phyloP scores from a whole-genome alignment of 2,329 filamentous ascomycete genomes.

The Stromatinia cepivora region DNA sequence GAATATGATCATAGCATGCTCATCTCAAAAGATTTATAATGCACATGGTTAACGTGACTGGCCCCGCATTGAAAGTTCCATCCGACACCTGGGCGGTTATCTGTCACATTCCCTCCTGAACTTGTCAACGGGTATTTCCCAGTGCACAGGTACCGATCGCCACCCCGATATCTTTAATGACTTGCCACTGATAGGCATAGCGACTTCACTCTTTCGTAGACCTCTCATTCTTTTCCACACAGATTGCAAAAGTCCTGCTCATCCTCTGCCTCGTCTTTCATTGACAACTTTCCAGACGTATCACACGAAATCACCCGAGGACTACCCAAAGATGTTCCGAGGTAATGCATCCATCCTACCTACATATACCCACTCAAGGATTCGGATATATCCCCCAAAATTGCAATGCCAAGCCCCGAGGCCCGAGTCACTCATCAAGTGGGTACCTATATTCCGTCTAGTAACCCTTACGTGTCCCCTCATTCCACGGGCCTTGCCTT shows the following conservation, averaged over 20 bases:
- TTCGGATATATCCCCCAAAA: not conserved
- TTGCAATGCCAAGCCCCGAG: slow-evolving; percentile 1
- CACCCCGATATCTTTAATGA: not conserved
- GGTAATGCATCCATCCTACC: not conserved
- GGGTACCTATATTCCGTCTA: too few relatives aligned
- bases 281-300: not conserved
- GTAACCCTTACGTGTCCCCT: not conserved
- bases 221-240: not conserved
- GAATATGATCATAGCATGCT: not conserved
- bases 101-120: not conserved
- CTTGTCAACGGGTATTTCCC: not conserved
- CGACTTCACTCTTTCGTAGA: not conserved
- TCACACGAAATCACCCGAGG: not conserved
- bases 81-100: not conserved
- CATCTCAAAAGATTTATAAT: not conserved
- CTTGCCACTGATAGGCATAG: not conserved
- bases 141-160: not conserved
- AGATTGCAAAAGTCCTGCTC: not conserved
- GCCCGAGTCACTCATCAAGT: not conserved
- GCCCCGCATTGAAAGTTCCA: not conserved
- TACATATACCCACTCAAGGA: not conserved
- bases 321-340: not conserved
- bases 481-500: not conserved
- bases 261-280: not conserved
- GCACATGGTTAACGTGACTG: not conserved